A percentile compares a stretch with the other conserved stretches of the same genome.
These are phyloP conservation scores for Nectriaceae sp. DNA, from an alignment of 2,329 filamentous ascomycete genomes.

Conservation along the genomic window DNA sequence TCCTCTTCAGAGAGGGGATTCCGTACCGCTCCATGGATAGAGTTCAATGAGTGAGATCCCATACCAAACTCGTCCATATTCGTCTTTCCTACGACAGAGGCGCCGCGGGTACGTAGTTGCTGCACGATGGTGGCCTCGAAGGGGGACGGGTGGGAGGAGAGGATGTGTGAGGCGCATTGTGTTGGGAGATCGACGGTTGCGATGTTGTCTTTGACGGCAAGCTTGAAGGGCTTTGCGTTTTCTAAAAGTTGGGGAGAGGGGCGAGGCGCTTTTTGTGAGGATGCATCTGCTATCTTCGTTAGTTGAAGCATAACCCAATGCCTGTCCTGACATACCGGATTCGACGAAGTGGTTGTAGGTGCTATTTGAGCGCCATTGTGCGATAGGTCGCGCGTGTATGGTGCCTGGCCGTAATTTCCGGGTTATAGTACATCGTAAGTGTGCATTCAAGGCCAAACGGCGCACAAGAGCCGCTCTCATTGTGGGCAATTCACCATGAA, in stretches of 20 bases:
- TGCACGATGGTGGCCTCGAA: constrained; percentile 81
- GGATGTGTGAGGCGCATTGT: constrained; percentile 79
- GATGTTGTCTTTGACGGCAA: constrained; percentile 80
- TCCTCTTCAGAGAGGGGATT: constrained; percentile 45
- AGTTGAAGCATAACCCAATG: constrained; percentile 1
- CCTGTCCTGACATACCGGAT: constrained; percentile 25
- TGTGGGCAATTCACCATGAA: constrained; percentile 25
- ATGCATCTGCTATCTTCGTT: constrained; percentile 13
- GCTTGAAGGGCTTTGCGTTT: constrained; percentile 37
- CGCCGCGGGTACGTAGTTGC: constrained; percentile 64
- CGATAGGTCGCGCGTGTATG: constrained; percentile 8
- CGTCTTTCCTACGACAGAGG: constrained; percentile 72
- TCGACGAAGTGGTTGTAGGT: constrained; percentile 41
- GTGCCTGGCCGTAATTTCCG: constrained; percentile 1
- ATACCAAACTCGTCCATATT: constrained; percentile 97
- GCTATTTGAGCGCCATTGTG: constrained; percentile 31
- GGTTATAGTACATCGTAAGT: background rate
- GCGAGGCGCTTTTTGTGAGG: background rate
- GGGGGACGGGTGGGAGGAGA: constrained; percentile 71
- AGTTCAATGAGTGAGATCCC: constrained; percentile 81
- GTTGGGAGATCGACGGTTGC: constrained; percentile 66
- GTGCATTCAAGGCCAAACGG: constrained; percentile 17
- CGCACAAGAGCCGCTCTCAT: constrained; percentile 36
- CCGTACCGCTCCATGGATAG: constrained; percentile 65
- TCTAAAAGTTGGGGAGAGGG: constrained; percentile 18